A percentile compares a stretch with the other conserved stretches of the same genome.
These are phyloP conservation scores for Yamadazyma oceani DNA, from an alignment of 1,139 yeast species.

Conservation along the genomic window DNA sequence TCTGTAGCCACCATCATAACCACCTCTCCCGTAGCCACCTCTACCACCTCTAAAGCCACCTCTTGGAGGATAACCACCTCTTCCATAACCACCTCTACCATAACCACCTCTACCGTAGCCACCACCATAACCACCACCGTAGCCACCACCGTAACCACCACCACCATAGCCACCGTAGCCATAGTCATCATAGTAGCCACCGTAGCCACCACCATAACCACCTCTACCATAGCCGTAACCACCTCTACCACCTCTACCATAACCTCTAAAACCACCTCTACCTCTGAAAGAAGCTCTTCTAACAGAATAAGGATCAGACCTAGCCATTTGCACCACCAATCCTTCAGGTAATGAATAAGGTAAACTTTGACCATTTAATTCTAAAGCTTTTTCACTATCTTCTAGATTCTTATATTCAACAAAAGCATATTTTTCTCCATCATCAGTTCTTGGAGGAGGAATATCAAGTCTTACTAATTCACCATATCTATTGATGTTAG, in stretches of 20 bases:
- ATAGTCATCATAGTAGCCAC: constrained; percentile 16
- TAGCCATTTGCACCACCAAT: constrained; percentile 58
- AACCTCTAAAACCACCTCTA: constrained; percentile 23
- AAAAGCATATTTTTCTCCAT: constrained; percentile 69
- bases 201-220: constrained; percentile 12
- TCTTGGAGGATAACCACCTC: constrained; percentile 22
- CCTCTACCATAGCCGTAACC: constrained; percentile 18
- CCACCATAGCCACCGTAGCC: constrained; percentile 21
- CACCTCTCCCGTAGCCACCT: constrained; percentile 10
- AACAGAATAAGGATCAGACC: constrained; percentile 50
- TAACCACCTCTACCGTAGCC: constrained; percentile 18
- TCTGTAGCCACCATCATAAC: constrained; percentile 17
- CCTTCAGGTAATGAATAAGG: constrained; percentile 40
- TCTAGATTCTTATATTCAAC: constrained; percentile 62
- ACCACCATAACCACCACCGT: constrained; percentile 17
- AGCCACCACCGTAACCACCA: constrained; percentile 19
- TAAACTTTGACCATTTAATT: constrained; percentile 46
- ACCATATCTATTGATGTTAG: constrained; percentile 48
- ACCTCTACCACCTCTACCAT: constrained; percentile 18
- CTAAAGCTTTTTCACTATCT: constrained; percentile 64
- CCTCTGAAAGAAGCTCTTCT: constrained; percentile 37
- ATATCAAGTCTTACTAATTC: constrained; percentile 65
- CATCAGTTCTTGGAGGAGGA: constrained; percentile 67
- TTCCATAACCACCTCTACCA: constrained; percentile 24
- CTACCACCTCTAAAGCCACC: constrained; percentile 12